Evolutionary conservation across 2,329 filamentous ascomycete genomes (phyloP).

Genomic region (Epichloe bromicola): DNA sequence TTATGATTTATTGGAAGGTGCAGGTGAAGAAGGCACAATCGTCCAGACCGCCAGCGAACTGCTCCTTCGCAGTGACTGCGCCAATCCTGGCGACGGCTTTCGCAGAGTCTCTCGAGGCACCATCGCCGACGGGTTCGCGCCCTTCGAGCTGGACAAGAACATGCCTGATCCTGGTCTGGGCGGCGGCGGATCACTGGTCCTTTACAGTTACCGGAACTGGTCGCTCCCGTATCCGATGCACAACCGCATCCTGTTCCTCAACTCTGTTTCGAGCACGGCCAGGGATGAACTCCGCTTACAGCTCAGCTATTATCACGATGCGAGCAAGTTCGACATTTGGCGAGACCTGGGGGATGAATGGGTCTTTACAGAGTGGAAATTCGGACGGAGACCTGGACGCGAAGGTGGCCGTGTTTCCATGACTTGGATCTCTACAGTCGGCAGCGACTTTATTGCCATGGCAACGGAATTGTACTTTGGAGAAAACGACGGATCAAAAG

Average conservation of each 20-base stretch:
- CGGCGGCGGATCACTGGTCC: slow-evolving; percentile 5
- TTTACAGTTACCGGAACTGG: slow-evolving; percentile 4
- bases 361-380: too few species aligned
- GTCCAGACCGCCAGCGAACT: slow-evolving; percentile 9
- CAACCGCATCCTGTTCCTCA: background rate
- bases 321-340: fast-evolving
- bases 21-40: slow-evolving; percentile 10
- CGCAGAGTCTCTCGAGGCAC: slow-evolving; percentile 9
- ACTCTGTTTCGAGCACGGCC: background rate
- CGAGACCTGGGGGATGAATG: too few species aligned
- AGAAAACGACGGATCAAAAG: too few species aligned
- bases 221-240: fast-evolving
- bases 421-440: too few species aligned
- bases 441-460: fast-evolving
- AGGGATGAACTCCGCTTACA: fast-evolving
- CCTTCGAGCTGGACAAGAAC: slow-evolving; percentile 7
- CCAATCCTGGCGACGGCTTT: slow-evolving; percentile 4
- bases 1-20: slow-evolving; percentile 5
- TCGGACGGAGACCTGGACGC: too few species aligned
- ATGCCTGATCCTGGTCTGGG: slow-evolving; percentile 8
- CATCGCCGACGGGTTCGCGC: slow-evolving; percentile 3
- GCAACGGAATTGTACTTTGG: too few species aligned
- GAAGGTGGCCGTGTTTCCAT: too few species aligned
- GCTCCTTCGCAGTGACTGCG: slow-evolving; percentile 11
- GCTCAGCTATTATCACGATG: too few species aligned